Evolutionary conservation across 768 basidiomycete genomes (phyloP).

Genomic region (Trametopsis cervina): DNA sequence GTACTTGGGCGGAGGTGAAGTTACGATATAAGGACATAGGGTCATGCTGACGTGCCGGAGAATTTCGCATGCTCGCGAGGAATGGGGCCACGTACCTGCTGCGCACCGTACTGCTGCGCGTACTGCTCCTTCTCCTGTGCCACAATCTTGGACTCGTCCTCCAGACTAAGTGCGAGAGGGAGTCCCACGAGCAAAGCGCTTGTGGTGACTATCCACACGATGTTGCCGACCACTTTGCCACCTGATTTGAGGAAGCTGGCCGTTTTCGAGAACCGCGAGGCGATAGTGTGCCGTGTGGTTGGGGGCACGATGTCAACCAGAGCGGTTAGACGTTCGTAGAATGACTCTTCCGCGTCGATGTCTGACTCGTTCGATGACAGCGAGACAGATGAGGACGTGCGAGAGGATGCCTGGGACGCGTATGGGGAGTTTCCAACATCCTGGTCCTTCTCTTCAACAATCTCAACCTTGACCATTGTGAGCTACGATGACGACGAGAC

Average conservation of each 20-base stretch:
- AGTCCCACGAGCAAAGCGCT: conserved; percentile 90
- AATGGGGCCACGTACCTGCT: conserved; percentile 53
- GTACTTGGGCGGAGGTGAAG: conserved; percentile 1
- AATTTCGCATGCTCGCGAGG: conserved; percentile 3
- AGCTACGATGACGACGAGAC: not conserved
- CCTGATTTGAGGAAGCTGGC: conserved; percentile 59
- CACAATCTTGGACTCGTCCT: conserved; percentile 93
- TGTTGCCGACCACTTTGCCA: conserved; percentile 71
- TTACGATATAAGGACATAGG: conserved; percentile 3
- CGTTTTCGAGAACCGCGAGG: conserved; percentile 51
- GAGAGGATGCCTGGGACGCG: conserved; percentile 65
- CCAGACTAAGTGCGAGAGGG: conserved; percentile 86
- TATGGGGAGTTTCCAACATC: conserved; percentile 50
- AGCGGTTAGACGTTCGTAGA: conserved; percentile 83
- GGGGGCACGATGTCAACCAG: conserved; percentile 97
- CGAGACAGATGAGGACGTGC: conserved; percentile 64
- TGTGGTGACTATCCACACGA: conserved; percentile 94
- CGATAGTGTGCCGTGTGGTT: conserved; percentile 72
- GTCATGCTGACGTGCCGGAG: conserved; percentile 1
- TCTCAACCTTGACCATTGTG: conserved; percentile 90
- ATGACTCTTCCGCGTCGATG: conserved; percentile 57
- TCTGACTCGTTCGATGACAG: conserved; percentile 77
- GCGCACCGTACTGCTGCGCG: conserved; percentile 88
- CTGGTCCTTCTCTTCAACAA: conserved; percentile 75
- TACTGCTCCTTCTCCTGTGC: conserved; percentile 92